A percentile compares a stretch with the other conserved stretches of the same genome.
These are phyloP conservation scores for Leucoagaricus sp. DNA, from an alignment of 1,284 basidiomycete genomes.

Conservation along the genomic window DNA sequence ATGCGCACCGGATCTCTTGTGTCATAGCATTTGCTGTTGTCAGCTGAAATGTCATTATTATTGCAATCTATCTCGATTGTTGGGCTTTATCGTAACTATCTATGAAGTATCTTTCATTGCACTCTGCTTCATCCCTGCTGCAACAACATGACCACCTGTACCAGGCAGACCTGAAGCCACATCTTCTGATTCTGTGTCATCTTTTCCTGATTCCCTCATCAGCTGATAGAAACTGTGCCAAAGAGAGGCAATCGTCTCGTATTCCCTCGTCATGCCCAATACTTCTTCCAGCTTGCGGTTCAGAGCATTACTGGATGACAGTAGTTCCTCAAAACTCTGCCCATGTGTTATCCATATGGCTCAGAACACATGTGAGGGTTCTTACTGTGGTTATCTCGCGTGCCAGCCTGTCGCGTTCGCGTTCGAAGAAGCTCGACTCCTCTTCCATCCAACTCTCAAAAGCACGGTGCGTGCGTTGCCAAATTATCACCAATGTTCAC, in stretches of 20 bases:
- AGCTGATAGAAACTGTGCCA: slow-evolving; percentile 85
- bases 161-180: slow-evolving; percentile 51
- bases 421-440: slow-evolving; percentile 70
- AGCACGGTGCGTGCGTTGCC: neutral
- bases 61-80: no score
- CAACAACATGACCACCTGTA: slow-evolving; percentile 67
- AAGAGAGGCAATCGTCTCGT: slow-evolving; percentile 84
- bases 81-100: neutral
- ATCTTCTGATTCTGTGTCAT: slow-evolving; percentile 30
- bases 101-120: slow-evolving; percentile 5
- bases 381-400: slow-evolving; percentile 73
- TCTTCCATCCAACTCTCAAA: slow-evolving; percentile 42
- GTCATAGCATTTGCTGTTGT: slow-evolving; percentile 14
- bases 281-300: slow-evolving; percentile 94
- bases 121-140: slow-evolving; percentile 22
- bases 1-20: slow-evolving; percentile 21
- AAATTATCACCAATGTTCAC: no score
- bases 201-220: slow-evolving; percentile 54
- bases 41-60: slow-evolving; percentile 14
- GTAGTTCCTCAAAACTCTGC: slow-evolving; percentile 88
- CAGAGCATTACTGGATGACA: slow-evolving; percentile 85
- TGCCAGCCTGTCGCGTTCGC: slow-evolving; percentile 72
- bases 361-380: no score
- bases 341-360: neutral
- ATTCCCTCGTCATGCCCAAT: slow-evolving; percentile 89